A percentile compares a stretch with the other conserved stretches of the same genome.
Conservation (phyloP, 257 asterid genomes). For the Cruciata laevipes region DNA sequence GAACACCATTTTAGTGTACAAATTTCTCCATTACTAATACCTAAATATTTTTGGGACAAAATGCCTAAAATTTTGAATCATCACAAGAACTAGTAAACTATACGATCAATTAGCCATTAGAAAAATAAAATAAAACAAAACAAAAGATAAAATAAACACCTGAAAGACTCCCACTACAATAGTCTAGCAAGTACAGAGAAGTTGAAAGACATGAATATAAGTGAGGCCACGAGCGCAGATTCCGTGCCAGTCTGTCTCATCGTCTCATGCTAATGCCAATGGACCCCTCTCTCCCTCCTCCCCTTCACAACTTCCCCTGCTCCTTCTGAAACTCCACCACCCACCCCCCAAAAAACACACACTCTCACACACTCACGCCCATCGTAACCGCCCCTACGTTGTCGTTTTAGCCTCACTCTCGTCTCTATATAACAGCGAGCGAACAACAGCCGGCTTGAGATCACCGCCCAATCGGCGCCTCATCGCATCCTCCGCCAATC, state of each 20-base stretch:
- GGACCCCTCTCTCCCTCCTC: slow-evolving; percentile 16
- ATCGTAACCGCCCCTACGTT: neutral
- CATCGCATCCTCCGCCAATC: slow-evolving; percentile 4
- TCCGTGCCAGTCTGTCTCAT: slow-evolving; percentile 40
- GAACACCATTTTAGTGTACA: too few species aligned
- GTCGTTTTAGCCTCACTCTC: neutral
- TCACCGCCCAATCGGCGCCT: slow-evolving; percentile 7
- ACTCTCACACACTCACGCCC: neutral
- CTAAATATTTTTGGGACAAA: too few species aligned
- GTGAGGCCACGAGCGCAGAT: slow-evolving; percentile 38
- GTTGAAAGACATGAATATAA: slow-evolving; percentile 6
- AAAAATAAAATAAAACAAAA: too few species aligned
- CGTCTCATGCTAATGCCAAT: slow-evolving; percentile 13
- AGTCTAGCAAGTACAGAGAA: neutral
- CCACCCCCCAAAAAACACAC: neutral
- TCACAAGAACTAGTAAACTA: neutral
- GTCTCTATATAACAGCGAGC: neutral
- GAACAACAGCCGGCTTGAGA: neutral
- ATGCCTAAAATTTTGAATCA: neutral
- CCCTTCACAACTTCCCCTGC: neutral
- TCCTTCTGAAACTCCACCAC: neutral
- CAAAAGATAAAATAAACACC: neutral
- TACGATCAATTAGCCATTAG: too few species aligned
- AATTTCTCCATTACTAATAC: too few species aligned
- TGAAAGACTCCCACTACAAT: neutral